These are phyloP conservation scores for Echinochloa phyllopogon DNA, from an alignment of 176 grass and related monocot species.

Conservation along the genomic window DNA sequence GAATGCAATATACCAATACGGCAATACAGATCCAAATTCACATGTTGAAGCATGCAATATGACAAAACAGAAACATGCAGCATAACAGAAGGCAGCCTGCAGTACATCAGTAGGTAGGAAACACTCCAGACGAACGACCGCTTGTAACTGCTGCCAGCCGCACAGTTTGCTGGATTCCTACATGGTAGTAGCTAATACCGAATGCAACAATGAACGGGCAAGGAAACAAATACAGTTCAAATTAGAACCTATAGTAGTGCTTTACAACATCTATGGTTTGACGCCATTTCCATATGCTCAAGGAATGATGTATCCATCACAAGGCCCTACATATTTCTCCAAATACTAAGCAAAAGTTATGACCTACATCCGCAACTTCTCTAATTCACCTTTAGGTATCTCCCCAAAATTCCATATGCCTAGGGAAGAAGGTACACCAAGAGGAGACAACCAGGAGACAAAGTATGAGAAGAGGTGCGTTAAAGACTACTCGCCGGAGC, in stretches of 20 bases:
- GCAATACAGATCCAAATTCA: background rate
- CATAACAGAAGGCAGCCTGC: background rate
- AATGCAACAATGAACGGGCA: background rate
- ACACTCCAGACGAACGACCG: background rate
- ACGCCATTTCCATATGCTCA: slow-evolving; percentile 23
- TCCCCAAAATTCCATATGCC: background rate
- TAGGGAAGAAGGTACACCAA: background rate
- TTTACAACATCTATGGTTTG: slow-evolving; percentile 44
- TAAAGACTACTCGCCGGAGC: slow-evolving; percentile 4
- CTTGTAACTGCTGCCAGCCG: background rate
- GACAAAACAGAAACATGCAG: background rate
- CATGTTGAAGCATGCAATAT: background rate
- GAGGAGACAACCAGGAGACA: background rate
- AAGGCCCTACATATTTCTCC: background rate
- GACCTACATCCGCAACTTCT: slow-evolving; percentile 33
- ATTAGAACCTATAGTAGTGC: slow-evolving; percentile 34
- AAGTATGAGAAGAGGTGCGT: slow-evolving; percentile 15
- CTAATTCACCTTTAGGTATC: slow-evolving; percentile 31
- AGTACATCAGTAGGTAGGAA: background rate
- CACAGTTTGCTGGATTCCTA: background rate
- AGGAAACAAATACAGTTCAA: slow-evolving; percentile 17
- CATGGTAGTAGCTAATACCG: background rate
- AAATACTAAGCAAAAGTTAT: slow-evolving; percentile 32
- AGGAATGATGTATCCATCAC: slow-evolving; percentile 37
- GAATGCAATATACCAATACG: background rate